Evolutionary conservation across 768 basidiomycete species (phyloP), one percentile per base, ranked within the genome.

Genomic region (Podaxis rugospora): DNA sequence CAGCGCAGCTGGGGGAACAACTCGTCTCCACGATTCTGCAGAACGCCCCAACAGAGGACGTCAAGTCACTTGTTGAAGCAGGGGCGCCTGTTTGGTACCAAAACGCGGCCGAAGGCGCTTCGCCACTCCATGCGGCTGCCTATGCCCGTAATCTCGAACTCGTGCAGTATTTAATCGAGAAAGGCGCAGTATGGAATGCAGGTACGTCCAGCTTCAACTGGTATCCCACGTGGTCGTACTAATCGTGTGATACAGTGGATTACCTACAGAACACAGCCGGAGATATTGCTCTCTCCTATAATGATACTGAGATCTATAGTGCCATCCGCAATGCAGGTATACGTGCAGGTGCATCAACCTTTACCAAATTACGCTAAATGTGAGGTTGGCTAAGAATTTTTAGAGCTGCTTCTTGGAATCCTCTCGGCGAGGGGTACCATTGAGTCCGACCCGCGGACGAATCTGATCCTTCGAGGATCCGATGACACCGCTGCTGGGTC

Each of bases 21-120:
- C 78, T 92, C 62, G 83, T 91, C 62, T 62, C 78, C 37, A 76
- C 80, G 21, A 86, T 92, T 62, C 74, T 92, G 13, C 76, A 77
- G 47, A 69, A 76, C 21, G 70, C 74, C 56, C 70, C 82, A 25
- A 74, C 83, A 9, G 75, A 78, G 16, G 72, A 70, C 14, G 75
- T 90, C 56, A 76, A 78, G 63, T 69, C 69, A 13, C 70, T 87
- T 36, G 77, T 92, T 63, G 79, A 84, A 9, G 78, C 77, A 4
- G 92, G 87, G 16, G 89, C 93, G 5, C 92, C 92, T 1, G 72
- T 92, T 52, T 98, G 96, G 95, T 94, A 89, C 69, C 93, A 97
- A 72, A 90, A 89, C 69, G 83, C 84, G 51, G 78, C 78, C 6
- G 85, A 89, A 65, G 95, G 94, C 0, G 87, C 86, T 64, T 93